Base-by-base conservation (phyloP, 805 yeast genomes). In the Metschnikowia rubicola region DNA sequence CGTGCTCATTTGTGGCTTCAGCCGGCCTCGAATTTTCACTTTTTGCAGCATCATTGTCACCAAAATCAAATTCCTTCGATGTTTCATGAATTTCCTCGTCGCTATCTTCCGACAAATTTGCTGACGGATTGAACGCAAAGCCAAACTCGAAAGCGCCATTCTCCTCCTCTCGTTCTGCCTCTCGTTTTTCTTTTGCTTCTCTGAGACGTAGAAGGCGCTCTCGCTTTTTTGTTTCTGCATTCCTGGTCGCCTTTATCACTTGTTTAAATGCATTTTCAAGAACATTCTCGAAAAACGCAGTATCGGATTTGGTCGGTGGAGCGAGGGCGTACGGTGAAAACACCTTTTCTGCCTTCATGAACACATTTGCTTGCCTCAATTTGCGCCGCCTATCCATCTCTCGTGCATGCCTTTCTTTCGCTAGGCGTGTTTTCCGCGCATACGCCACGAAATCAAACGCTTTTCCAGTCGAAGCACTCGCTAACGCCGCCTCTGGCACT, bases 401-500 rank as follows among this genome's bases (percentile, higher is more conserved):
- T 13, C 57, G 47, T 46, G 59, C 72, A 17, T 56, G 49, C 52
- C 59, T 63, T 43, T 59, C 69, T 51, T 63, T 56, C 4, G 79
- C 62, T 8, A 58, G 61, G 13, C 72, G 52, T 43, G 88, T 67
- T 34, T 72, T 73, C 19, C 68, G 63, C 0, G 88, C 83, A 60
- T 81, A 83, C 35, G 68, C 79, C 11, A 73, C 79, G 35, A 86
- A 71, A 63, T 85, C 84, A 51, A 84, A 78, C 11, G 47, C 21
- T 30, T 57, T 59, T 11, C 12, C 44, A 28, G 33, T 30, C 6
- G 33, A 12, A 12, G 33, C 33, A 8, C n/a, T 30, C n/a, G 5
- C 33, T 11, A 8, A 12, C 11, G 8, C 33, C 11, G 11, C n/a
- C n/a, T 30, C 9, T 10, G 30, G 29, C 10, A 36, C 30, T 11